Conservation (phyloP, 306 rosid species). For the Spatholobus suberectus region DNA sequence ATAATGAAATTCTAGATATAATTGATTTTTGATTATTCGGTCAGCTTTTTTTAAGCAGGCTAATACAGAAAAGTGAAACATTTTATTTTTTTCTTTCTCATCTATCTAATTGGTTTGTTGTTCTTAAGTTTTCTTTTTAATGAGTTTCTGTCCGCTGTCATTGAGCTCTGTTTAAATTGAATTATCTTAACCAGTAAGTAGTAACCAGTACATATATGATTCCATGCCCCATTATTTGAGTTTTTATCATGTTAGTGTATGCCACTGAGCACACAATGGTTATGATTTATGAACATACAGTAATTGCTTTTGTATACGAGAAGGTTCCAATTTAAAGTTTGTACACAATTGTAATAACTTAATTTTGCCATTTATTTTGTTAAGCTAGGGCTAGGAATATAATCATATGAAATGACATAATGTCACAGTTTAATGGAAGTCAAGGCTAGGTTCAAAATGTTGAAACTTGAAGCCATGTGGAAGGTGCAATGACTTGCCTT, state of each 20-base stretch:
- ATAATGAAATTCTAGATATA: slow-evolving; percentile 7
- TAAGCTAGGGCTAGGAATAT: slow-evolving; percentile 8
- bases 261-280: slow-evolving; percentile 20
- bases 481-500: slow-evolving; percentile 31
- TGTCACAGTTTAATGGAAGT: slow-evolving; percentile 16
- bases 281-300: slow-evolving; percentile 14
- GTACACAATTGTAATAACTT: slow-evolving; percentile 25
- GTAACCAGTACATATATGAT: neutral
- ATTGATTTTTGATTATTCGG: slow-evolving; percentile 15
- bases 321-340: slow-evolving; percentile 20
- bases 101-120: neutral
- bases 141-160: slow-evolving; percentile 2
- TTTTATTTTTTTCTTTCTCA: neutral
- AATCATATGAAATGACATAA: slow-evolving; percentile 21
- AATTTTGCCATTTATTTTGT: slow-evolving; percentile 16
- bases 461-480: slow-evolving; percentile 25
- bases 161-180: slow-evolving; percentile 2
- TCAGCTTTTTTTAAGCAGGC: slow-evolving; percentile 5
- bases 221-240: slow-evolving; percentile 11
- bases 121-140: neutral
- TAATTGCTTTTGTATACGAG: slow-evolving; percentile 5
- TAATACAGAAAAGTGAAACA: neutral
- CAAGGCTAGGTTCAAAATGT: slow-evolving; percentile 26
- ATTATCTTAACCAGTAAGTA: neutral
- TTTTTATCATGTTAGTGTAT: slow-evolving; percentile 26